Base-by-base conservation (phyloP, 192 early-diverging fungal species). In the Diversispora epigaea region DNA sequence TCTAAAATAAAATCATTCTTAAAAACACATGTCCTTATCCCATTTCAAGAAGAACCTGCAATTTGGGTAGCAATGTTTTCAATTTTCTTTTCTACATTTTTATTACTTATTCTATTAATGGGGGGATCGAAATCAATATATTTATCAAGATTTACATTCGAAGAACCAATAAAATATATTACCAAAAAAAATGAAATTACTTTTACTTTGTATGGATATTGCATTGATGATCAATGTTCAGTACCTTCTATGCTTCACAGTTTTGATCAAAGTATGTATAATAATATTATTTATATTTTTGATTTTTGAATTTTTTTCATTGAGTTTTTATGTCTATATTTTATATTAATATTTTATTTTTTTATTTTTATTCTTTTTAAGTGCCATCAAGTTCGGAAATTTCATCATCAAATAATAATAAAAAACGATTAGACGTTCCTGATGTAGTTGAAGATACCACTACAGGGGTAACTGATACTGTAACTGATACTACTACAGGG, bases 211-310 rank as follows among this genome's bases (percentile, higher is more conserved):
- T 44, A 65, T 19, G 61, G 62, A 5, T 43, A 75, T 55, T 75
- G 73, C 41, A 25, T 75, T 0, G 73, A 75, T 54, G 39, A 75
- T 41, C 7, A 41, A 43, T 75, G 73, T 19, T 54, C 73, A 6
- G 15, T 25, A 7, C 62, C 62, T 32, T 54, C 39, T 3, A 21
- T 75, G 3, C 5, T 50, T 10, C 25, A 75, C 55, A 40, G 55
- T 19, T 75, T 75, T 55, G 73, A 75, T 44, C 32, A 75, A 65
- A 6, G 73, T 75, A 75, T 47, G 40, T 54, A 25, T 58, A 32
- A 32, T 32, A 32, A 32, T 32, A 32, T 1, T 32, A 32, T 32
- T 32, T 32, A 1, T 32, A 32, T 32, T 32, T 32, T 62, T 40
- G 17, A 40, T 41, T 43, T 44, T 22, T 22, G 3, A 3, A 15